Evolutionary conservation across 179 eudicot species (phyloP), one percentile per base, ranked within the genome.

Genomic region (Pouteria campechiana): DNA sequence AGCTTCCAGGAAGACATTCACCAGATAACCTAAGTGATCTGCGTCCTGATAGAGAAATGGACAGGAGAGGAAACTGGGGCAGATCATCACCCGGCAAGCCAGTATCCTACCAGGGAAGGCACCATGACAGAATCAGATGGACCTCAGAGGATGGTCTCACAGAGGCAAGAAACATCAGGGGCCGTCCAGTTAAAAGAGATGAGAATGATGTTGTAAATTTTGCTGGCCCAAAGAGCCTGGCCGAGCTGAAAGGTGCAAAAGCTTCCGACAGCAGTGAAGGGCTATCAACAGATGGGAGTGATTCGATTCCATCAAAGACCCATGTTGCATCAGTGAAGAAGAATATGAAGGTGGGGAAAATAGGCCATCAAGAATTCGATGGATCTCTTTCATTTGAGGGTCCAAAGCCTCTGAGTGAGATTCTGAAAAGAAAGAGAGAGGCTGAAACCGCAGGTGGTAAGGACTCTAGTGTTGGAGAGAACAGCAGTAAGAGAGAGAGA

Each of bases 351-450:
- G 37, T 57, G 0, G 57, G 59, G 41, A 46, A 52, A 16, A 84
- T 67, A 18, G 48, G 68, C 30, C 58, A 73, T 45, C 41, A 41
- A 15, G 60, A 67, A 48, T 32, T 54, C 27, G 83, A 65, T 28
- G 67, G 54, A 15, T 65, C 55, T 63, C 17, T 54, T 29, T 59
- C 80, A 14, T 84, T 89, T 63, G 97, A 81, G 51, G 95, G 95
- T 18, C 97, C 97, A 24, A 89, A 81, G 67, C 89, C 97, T 21
- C 56, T 89, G 31, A 64, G 83, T 37, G 97, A 89, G 79, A 89
- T 89, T 63, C 53, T 89, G 54, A 89, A 89, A 78, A 64, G 85
- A 25, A 89, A 89, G 58, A 81, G 79, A 62, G 69, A 58, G 18
- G 63, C 38, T 25, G 63, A 50, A 49, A 54, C 37, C 14, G 19